phyloP scores from a whole-genome alignment of 768 basidiomycete genomes.

The Boletus fagicola region DNA sequence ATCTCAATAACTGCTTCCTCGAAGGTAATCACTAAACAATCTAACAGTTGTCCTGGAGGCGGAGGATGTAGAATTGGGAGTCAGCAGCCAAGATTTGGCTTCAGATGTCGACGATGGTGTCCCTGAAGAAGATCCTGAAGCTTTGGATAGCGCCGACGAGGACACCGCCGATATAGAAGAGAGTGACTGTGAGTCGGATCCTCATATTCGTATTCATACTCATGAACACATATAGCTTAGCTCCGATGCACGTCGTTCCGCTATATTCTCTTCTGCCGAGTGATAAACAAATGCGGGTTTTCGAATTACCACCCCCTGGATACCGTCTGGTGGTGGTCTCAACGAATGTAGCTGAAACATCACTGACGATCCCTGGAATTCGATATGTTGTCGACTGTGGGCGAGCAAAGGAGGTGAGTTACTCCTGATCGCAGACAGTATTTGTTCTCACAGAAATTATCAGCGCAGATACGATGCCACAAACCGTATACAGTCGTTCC shows the following conservation, averaged over 20 bases:
- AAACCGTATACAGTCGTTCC: constrained; percentile 88
- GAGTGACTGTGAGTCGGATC: constrained; percentile 52
- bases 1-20: neutral
- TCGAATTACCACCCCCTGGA: constrained; percentile 77
- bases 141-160: constrained; percentile 72
- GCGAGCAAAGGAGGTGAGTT: constrained; percentile 82
- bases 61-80: constrained; percentile 77
- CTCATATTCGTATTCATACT: constrained; percentile 4
- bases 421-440: neutral
- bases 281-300: constrained; percentile 94
- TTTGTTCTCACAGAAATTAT: neutral
- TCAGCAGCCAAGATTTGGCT: constrained; percentile 47
- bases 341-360: constrained; percentile 97
- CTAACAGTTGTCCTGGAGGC: constrained; percentile 67
- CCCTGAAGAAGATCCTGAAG: constrained; percentile 69
- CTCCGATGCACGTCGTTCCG: constrained; percentile 91
- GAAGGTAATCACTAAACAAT: neutral
- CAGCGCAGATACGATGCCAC: constrained; percentile 80
- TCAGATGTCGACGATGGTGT: constrained; percentile 65
- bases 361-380: constrained; percentile 94
- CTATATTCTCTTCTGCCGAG: constrained; percentile 90
- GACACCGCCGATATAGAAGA: constrained; percentile 56
- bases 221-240: constrained; percentile 39
- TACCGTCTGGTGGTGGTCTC: constrained; percentile 89
- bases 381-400: constrained; percentile 98